phyloP scores from a whole-genome alignment of 2,329 filamentous ascomycete genomes.

The Fusarium haematococcum region DNA sequence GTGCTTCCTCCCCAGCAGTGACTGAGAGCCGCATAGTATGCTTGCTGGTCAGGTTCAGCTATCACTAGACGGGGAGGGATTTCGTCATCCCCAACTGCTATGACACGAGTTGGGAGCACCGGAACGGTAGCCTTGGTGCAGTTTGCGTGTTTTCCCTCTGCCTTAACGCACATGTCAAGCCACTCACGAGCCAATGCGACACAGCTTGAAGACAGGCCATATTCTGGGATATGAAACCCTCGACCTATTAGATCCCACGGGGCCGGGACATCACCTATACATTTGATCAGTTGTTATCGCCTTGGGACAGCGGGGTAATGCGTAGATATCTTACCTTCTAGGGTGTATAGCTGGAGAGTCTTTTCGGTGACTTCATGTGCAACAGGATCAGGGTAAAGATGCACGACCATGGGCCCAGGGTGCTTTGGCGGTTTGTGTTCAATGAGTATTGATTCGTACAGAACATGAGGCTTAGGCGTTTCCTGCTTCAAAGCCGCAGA shows the following conservation, averaged over 20 bases:
- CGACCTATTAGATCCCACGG: neutral
- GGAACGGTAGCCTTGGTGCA: neutral
- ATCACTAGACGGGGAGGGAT: neutral
- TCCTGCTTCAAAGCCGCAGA: neutral
- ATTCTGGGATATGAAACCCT: neutral
- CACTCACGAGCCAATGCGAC: neutral
- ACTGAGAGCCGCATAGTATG: neutral
- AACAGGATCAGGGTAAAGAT: neutral
- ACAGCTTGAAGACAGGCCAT: neutral
- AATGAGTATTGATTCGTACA: neutral
- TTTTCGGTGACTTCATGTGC: neutral
- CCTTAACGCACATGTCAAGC: neutral
- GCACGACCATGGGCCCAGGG: neutral
- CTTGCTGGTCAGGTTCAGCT: neutral
- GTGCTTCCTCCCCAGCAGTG: neutral
- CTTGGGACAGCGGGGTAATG: neutral
- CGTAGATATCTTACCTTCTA: neutral
- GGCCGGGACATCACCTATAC: neutral
- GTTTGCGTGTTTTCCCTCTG: neutral
- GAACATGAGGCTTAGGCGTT: neutral
- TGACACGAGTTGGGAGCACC: neutral
- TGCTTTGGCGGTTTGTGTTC: neutral
- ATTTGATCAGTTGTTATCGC: neutral
- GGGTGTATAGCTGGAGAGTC: neutral
- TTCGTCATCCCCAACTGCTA: neutral